Conservation (phyloP, 192 early-diverging fungal genomes). For the Podila epicladia region DNA sequence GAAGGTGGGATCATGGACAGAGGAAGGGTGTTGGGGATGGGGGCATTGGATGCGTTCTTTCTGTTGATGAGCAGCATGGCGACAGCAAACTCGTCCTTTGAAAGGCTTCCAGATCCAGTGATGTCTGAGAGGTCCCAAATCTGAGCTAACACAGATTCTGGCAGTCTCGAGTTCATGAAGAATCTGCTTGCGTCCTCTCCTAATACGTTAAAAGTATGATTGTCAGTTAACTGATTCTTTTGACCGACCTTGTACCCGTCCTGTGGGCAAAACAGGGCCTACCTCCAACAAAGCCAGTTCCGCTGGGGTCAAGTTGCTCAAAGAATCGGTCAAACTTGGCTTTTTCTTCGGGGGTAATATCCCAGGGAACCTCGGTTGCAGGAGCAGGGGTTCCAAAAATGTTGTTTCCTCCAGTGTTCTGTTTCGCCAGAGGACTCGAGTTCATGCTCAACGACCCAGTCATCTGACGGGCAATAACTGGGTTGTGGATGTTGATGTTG, state of each 20-base stretch:
- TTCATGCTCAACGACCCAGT: slow-evolving; percentile 25
- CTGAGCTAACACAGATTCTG: slow-evolving; percentile 70
- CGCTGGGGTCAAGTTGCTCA: slow-evolving; percentile 72
- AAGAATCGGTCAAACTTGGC: slow-evolving; percentile 81
- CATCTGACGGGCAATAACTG: slow-evolving; percentile 22
- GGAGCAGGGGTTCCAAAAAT: slow-evolving; percentile 22
- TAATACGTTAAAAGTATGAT: slow-evolving; percentile 5
- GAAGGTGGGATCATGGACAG: slow-evolving; percentile 66
- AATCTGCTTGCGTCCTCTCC: slow-evolving; percentile 81
- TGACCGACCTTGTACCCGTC: no score
- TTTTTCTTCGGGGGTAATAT: slow-evolving; percentile 77
- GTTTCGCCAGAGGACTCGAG: slow-evolving; percentile 39
- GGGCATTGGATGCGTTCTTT: slow-evolving; percentile 56
- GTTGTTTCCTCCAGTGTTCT: slow-evolving; percentile 42
- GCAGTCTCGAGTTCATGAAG: slow-evolving; percentile 83
- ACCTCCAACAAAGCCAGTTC: slow-evolving; percentile 76
- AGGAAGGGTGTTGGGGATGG: slow-evolving; percentile 67
- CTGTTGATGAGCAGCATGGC: slow-evolving; percentile 83
- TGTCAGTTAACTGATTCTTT: no score
- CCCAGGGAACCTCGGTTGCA: slow-evolving; percentile 66
- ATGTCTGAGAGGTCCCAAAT: slow-evolving; percentile 86
- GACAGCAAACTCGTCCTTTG: slow-evolving; percentile 80
- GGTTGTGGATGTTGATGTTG: slow-evolving; percentile 36
- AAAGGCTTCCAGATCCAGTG: slow-evolving; percentile 66
- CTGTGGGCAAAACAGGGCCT: neutral